Evolutionary conservation across 148 eudicot species (phyloP).

Genomic region (Nepenthes gracilis): DNA sequence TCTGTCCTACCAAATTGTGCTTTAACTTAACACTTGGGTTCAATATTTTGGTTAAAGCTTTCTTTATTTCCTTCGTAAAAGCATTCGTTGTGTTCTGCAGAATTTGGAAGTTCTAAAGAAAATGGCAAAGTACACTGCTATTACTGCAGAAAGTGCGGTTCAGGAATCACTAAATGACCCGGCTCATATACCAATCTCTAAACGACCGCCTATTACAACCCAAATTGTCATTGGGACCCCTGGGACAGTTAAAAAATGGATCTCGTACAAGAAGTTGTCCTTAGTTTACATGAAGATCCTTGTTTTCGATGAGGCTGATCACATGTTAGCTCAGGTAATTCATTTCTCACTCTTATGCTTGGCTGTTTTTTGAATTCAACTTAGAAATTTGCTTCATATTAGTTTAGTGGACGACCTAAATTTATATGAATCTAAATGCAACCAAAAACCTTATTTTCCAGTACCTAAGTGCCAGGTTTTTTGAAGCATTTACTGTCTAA

Average conservation of each 20-base stretch:
- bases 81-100: slow-evolving; percentile 20
- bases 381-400: no score
- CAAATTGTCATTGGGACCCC: slow-evolving; percentile 86
- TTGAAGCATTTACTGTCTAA: no score
- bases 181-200: slow-evolving; percentile 35
- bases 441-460: no score
- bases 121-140: slow-evolving; percentile 85
- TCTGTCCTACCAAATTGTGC: no score
- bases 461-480: no score
- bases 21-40: no score
- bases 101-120: slow-evolving; percentile 77
- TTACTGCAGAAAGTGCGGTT: slow-evolving; percentile 61
- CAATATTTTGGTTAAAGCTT: not conserved
- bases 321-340: slow-evolving; percentile 87
- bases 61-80: not conserved
- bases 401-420: no score
- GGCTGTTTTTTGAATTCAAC: no score
- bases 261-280: slow-evolving; percentile 46
- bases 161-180: slow-evolving; percentile 39
- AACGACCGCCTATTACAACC: slow-evolving; percentile 45
- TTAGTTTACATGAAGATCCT: slow-evolving; percentile 65
- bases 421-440: no score
- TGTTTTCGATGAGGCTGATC: slow-evolving; percentile 95
- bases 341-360: no score
- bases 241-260: slow-evolving; percentile 66